These are phyloP conservation scores for Incumbomyces delicatus DNA, from an alignment of 2,329 filamentous ascomycete genomes.

Conservation along the genomic window DNA sequence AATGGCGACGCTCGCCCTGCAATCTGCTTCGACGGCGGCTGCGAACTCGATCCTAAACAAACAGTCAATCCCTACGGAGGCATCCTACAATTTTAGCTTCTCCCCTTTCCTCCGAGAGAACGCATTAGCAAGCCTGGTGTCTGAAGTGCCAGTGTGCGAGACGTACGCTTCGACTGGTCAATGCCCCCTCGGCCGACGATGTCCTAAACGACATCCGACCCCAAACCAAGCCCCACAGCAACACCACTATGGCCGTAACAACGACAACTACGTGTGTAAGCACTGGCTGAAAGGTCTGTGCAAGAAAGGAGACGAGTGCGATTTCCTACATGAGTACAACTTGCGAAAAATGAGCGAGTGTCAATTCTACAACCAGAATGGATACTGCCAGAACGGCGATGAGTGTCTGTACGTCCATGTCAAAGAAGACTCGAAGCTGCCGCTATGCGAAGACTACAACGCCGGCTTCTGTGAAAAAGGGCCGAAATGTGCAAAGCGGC, in stretches of 20 bases:
- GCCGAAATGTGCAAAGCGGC: constrained; percentile 76
- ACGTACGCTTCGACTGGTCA: constrained; percentile 68
- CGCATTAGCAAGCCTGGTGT: constrained; percentile 73
- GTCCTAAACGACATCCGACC: constrained; percentile 69
- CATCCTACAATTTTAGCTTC: constrained; percentile 67
- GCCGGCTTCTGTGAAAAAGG: constrained; percentile 90
- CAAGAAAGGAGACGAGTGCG: constrained; percentile 94
- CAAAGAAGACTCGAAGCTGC: constrained; percentile 68
- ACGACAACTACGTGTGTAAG: constrained; percentile 74
- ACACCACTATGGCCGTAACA: constrained; percentile 21
- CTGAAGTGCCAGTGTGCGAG: constrained; percentile 72
- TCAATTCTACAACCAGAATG: constrained; percentile 87
- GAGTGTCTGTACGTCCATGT: constrained; percentile 92
- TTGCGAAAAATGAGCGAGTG: constrained; percentile 97
- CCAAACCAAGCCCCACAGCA: constrained; percentile 33
- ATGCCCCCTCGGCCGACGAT: constrained; percentile 75
- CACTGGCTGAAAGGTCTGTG: constrained; percentile 95
- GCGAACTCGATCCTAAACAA: constrained; percentile 8
- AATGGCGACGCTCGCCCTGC: constrained; percentile 5
- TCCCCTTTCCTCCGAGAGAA: constrained; percentile 72
- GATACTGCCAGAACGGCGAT: constrained; percentile 92
- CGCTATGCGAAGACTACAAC: constrained; percentile 83
- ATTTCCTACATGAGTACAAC: constrained; percentile 98
- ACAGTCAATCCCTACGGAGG: constrained; percentile 26
- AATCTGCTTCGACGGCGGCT: constrained; percentile 4